Evolutionary conservation across 1,139 yeast genomes (phyloP).

Genomic region (Eremothecium cymbalariae): DNA sequence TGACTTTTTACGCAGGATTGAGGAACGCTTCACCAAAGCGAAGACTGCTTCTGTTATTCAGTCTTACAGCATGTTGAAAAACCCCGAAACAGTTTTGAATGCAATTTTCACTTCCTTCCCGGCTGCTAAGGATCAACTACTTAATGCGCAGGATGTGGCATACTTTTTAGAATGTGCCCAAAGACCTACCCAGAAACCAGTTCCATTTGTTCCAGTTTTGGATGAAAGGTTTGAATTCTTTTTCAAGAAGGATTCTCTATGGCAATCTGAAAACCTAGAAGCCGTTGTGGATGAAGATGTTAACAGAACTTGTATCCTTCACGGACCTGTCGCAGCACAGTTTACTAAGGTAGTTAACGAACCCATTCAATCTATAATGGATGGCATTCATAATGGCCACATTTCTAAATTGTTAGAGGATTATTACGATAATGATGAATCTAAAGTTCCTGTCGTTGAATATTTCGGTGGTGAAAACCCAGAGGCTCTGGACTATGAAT

Average conservation of each 20-base stretch:
- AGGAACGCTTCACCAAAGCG: conserved; percentile 78
- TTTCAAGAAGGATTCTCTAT: conserved; percentile 96
- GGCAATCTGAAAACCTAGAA: conserved; percentile 98
- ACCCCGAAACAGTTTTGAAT: conserved; percentile 55
- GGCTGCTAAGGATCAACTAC: conserved; percentile 66
- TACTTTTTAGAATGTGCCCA: conserved; percentile 79
- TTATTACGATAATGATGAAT: conserved; percentile 58
- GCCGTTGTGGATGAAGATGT: conserved; percentile 95
- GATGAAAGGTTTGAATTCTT: conserved; percentile 91
- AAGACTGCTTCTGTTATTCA: conserved; percentile 62
- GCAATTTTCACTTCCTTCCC: conserved; percentile 62
- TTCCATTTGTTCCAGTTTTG: conserved; percentile 92
- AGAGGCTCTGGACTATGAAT: conserved; percentile 34
- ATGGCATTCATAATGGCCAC: conserved; percentile 84
- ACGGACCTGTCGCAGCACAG: conserved; percentile 98
- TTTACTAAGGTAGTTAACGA: conserved; percentile 80
- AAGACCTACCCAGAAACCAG: conserved; percentile 89
- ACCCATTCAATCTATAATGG: conserved; percentile 87
- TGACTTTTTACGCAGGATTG: conserved; percentile 83
- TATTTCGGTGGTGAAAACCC: conserved; percentile 70
- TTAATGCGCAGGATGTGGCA: conserved; percentile 94
- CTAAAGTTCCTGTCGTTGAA: conserved; percentile 78
- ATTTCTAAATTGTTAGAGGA: conserved; percentile 61
- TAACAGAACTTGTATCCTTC: conserved; percentile 95
- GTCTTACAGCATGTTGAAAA: conserved; percentile 56